These are phyloP conservation scores for Mortierella sp. DNA, from an alignment of 371 early-diverging fungal species.

Conservation along the genomic window DNA sequence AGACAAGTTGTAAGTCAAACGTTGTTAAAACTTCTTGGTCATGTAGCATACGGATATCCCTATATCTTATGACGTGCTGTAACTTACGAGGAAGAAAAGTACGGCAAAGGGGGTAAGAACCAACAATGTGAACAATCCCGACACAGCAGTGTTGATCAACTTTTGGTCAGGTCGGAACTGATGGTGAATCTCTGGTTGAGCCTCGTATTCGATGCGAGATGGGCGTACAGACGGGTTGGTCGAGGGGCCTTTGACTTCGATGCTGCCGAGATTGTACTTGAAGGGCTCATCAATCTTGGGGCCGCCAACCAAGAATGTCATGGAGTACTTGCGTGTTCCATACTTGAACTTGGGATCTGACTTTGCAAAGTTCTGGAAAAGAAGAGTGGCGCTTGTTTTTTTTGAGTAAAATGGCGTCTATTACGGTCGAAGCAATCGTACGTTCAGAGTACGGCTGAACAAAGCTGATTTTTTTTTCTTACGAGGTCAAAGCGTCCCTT, in stretches of 20 bases:
- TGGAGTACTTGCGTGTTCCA: conserved; percentile 46
- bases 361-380: conserved; percentile 32
- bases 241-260: conserved; percentile 39
- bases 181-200: conserved; percentile 76
- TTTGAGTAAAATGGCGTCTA: too few relatives aligned
- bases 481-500: conserved; percentile 50
- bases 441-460: too few relatives aligned
- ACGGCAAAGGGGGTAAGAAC: conserved; percentile 75
- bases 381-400: too few relatives aligned
- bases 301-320: conserved; percentile 54
- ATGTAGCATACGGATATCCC: too few relatives aligned
- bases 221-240: conserved; percentile 38
- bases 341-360: conserved; percentile 34
- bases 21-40: too few relatives aligned
- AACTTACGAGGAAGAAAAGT: conserved; percentile 68
- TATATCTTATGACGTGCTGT: too few relatives aligned
- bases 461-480: too few relatives aligned
- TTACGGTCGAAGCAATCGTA: too few relatives aligned
- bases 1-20: too few relatives aligned
- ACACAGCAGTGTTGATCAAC: conserved; percentile 69
- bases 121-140: conserved; percentile 64
- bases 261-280: conserved; percentile 43
- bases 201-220: conserved; percentile 48
- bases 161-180: conserved; percentile 71
- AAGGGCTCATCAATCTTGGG: conserved; percentile 34